These are phyloP conservation scores for Globisporangium paroecandrum DNA, from an alignment of 352 stramenopile species.

Conservation along the genomic window DNA sequence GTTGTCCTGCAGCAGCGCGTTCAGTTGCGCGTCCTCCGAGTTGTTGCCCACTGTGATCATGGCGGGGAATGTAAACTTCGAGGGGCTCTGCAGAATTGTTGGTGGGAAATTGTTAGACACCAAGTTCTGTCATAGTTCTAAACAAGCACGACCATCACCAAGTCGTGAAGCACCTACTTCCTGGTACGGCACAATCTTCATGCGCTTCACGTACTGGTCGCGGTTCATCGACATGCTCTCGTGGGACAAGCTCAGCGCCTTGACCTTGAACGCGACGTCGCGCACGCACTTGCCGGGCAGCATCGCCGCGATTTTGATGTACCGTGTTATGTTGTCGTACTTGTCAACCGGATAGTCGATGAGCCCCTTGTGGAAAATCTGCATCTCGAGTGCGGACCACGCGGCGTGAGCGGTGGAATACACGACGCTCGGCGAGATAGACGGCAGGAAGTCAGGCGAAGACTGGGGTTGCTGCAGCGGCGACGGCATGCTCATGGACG, in stretches of 20 bases:
- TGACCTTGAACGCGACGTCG: conserved; percentile 72
- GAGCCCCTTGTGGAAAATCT: conserved; percentile 57
- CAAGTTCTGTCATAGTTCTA: background rate
- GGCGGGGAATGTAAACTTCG: conserved; percentile 7
- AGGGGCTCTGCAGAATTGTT: background rate
- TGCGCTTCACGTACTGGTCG: conserved; percentile 45
- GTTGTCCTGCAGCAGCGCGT: conserved; percentile 66
- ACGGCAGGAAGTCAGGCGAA: conserved; percentile 29
- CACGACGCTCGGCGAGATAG: conserved; percentile 52
- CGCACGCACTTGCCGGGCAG: conserved; percentile 69
- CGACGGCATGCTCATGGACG: conserved; percentile 17
- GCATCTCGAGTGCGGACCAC: conserved; percentile 63
- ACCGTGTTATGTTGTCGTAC: conserved; percentile 79
- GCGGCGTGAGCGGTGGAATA: conserved; percentile 57
- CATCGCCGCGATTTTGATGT: conserved; percentile 75
- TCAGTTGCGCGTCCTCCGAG: conserved; percentile 48
- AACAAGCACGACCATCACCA: too few relatives aligned
- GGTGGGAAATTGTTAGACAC: background rate
- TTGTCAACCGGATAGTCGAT: conserved; percentile 48
- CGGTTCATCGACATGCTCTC: conserved; percentile 20
- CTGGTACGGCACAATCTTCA: conserved; percentile 57
- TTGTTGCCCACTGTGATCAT: conserved; percentile 10
- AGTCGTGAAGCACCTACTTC: conserved; percentile 17
- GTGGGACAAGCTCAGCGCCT: conserved; percentile 25
- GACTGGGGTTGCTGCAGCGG: conserved; percentile 1